These are phyloP conservation scores for Panicum hallii DNA, from an alignment of 202 grass and related monocot genomes.

Conservation along the genomic window DNA sequence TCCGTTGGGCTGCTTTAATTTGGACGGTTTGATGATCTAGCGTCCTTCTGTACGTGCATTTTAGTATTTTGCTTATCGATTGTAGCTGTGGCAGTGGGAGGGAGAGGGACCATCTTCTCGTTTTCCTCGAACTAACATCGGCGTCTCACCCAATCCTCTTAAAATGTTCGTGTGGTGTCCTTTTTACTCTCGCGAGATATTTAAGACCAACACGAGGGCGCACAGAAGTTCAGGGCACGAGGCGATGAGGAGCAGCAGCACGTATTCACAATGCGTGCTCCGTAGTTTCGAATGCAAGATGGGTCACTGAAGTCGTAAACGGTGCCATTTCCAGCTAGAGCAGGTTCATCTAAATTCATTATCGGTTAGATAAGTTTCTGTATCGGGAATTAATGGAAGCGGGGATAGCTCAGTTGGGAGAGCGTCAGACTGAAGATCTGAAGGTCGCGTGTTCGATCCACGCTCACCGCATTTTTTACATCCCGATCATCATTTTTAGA, in stretches of 20 bases:
- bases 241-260: background rate
- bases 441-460: constrained; percentile 99
- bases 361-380: no score
- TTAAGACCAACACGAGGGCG: background rate
- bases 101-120: background rate
- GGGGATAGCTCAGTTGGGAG: constrained; percentile 99
- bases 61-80: background rate
- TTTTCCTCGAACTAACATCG: background rate
- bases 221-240: background rate
- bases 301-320: no score
- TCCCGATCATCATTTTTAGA: no score
- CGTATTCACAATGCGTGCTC: background rate
- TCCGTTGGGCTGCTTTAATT: constrained; percentile 23
- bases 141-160: background rate
- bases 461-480: constrained; percentile 61
- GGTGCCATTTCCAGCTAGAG: no score
- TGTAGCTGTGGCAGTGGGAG: background rate
- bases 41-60: background rate
- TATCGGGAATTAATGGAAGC: background rate
- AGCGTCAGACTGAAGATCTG: constrained; percentile 99
- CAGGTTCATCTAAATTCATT: no score
- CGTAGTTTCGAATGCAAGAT: background rate
- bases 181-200: background rate
- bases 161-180: background rate
- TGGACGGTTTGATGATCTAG: background rate